A percentile compares a stretch with the other conserved stretches of the same genome.
Evolutionary conservation across 352 stramenopile genomes (phyloP).

Genomic region (Detonula confervacea): DNA sequence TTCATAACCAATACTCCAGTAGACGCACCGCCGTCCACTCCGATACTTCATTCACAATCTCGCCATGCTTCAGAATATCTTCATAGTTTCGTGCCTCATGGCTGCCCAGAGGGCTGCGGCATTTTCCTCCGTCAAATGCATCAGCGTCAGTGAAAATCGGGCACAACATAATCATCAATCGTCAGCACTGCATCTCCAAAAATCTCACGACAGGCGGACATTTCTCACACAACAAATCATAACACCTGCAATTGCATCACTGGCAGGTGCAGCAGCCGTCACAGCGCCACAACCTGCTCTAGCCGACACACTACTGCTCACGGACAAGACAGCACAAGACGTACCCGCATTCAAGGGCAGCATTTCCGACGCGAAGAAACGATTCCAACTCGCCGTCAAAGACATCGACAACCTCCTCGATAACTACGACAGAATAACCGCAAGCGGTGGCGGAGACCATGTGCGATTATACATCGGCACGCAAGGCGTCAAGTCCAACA

Average conservation of each 20-base stretch:
- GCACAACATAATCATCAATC: neutral
- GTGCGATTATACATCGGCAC: conserved; percentile 70
- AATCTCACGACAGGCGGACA: conserved; percentile 2
- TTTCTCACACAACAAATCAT: conserved; percentile 11
- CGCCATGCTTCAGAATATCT: neutral
- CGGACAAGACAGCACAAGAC: conserved; percentile 22
- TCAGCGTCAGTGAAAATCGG: neutral
- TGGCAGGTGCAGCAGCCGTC: neutral
- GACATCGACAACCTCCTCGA: conserved; percentile 58
- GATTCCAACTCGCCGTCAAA: conserved; percentile 50
- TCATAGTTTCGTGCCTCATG: neutral
- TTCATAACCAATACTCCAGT: too few relatives aligned
- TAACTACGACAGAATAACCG: conserved; percentile 65
- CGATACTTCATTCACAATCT: too few relatives aligned
- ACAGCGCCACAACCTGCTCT: neutral
- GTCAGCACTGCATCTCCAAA: neutral
- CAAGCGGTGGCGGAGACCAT: conserved; percentile 63
- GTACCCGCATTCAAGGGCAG: conserved; percentile 17
- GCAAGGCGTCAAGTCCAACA: conserved; percentile 56
- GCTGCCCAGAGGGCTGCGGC: neutral
- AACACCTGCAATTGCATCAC: conserved; percentile 3
- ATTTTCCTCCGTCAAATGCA: neutral
- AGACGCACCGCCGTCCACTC: too few relatives aligned
- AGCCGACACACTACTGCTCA: conserved; percentile 13
- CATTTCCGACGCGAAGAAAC: conserved; percentile 46